Conservation (phyloP, 2,329 filamentous ascomycete species). For the Neopestalotiopsis sp. region DNA sequence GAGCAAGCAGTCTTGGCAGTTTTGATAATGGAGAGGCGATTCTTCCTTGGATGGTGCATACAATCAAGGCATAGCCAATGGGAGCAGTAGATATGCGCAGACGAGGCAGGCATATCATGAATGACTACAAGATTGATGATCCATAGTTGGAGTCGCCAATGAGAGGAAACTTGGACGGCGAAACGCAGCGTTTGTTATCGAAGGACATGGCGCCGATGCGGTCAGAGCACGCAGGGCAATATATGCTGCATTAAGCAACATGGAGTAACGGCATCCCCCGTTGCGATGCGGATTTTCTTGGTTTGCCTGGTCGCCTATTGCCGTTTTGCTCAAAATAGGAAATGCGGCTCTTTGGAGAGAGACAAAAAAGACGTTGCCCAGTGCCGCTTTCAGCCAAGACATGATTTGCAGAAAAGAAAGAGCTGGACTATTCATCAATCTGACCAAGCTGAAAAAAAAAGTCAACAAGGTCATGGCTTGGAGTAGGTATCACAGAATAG, state of each 20-base stretch:
- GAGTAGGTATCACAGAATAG: not conserved
- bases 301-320: not conserved
- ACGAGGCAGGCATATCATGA: slow-evolving; percentile 2
- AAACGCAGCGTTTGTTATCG: slow-evolving; percentile 3
- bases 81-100: not conserved
- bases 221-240: not conserved
- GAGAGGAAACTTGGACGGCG: not conserved
- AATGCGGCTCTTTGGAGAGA: not conserved
- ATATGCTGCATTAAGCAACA: slow-evolving; percentile 13
- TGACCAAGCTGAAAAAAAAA: not conserved
- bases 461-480: no score
- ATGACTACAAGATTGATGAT: not conserved
- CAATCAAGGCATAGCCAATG: not conserved
- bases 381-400: not conserved
- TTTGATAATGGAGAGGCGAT: slow-evolving; percentile 3
- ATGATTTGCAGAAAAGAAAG: not conserved
- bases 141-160: not conserved
- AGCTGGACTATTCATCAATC: not conserved
- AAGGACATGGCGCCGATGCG: not conserved
- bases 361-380: not conserved
- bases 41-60: not conserved
- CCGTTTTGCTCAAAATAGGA: not conserved
- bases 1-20: not conserved
- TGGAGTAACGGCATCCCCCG: not conserved
- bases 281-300: not conserved